These are phyloP conservation scores for Jatropha podagrica DNA, from an alignment of 441 rosid genomes.

Conservation along the genomic window DNA sequence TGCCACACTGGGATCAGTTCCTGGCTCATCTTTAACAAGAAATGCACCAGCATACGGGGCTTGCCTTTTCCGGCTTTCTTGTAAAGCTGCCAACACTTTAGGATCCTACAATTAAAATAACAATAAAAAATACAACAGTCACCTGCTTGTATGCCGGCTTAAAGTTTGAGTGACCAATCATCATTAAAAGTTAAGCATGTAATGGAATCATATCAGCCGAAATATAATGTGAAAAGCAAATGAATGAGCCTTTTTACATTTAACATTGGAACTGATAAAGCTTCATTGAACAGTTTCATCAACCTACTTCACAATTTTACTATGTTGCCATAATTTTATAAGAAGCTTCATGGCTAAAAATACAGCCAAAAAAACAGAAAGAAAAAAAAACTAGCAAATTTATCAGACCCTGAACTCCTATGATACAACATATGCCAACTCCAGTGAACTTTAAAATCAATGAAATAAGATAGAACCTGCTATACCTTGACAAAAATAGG, in stretches of 20 bases:
- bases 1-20: conserved; percentile 54
- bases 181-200: neutral
- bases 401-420: neutral
- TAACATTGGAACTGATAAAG: neutral
- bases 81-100: conserved; percentile 84
- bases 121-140: conserved; percentile 4
- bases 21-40: conserved; percentile 88
- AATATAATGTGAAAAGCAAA: neutral
- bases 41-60: conserved; percentile 99
- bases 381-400: neutral
- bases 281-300: neutral
- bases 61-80: conserved; percentile 85
- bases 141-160: neutral
- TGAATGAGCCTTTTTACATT: neutral
- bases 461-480: neutral
- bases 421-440: neutral
- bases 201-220: neutral
- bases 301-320: neutral
- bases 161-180: neutral
- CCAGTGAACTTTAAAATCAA: neutral
- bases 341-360: neutral
- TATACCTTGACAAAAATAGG: conserved; percentile 96
- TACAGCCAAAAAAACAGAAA: neutral
- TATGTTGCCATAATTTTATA: neutral
- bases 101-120: conserved; percentile 61